Percentiles rank a stretch among this genome's conserved stretches.
These are phyloP conservation scores for Chamaecrista fasciculata DNA, from an alignment of 306 rosid genomes.

Conservation along the genomic window DNA sequence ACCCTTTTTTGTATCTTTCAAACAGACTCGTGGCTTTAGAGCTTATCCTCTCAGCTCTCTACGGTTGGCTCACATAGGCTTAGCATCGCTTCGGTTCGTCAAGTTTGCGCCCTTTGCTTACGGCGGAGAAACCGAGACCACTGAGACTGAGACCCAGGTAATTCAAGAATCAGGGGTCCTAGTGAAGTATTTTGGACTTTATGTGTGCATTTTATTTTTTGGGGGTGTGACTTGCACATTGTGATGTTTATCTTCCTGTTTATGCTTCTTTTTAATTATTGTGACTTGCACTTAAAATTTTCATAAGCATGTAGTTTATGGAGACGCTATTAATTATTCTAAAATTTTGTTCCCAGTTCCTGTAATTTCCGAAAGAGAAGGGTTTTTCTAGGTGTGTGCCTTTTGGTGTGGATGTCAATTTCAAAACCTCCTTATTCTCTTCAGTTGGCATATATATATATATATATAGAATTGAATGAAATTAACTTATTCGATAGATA, in stretches of 20 bases:
- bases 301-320: background rate
- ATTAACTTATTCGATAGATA: no score
- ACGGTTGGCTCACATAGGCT: slow-evolving; percentile 29
- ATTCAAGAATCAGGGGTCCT: slow-evolving; percentile 44
- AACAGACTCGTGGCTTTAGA: slow-evolving; percentile 10
- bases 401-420: background rate
- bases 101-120: slow-evolving; percentile 52
- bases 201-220: background rate
- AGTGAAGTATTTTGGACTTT: slow-evolving; percentile 14
- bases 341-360: no score
- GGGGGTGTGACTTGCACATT: background rate
- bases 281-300: background rate
- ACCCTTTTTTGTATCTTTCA: slow-evolving; percentile 32
- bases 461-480: no score
- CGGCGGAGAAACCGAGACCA: slow-evolving; percentile 45
- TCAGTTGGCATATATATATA: no score
- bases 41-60: slow-evolving; percentile 33
- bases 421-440: no score
- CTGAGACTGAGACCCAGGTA: slow-evolving; percentile 40
- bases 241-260: background rate
- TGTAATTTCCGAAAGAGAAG: no score
- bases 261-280: background rate
- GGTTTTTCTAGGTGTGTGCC: no score
- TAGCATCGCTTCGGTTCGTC: slow-evolving; percentile 40
- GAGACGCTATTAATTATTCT: no score